A percentile compares a stretch with the other conserved stretches of the same genome.
These are phyloP conservation scores for Aspergillus udagawae DNA, from an alignment of 2,329 filamentous ascomycete species.

Conservation along the genomic window DNA sequence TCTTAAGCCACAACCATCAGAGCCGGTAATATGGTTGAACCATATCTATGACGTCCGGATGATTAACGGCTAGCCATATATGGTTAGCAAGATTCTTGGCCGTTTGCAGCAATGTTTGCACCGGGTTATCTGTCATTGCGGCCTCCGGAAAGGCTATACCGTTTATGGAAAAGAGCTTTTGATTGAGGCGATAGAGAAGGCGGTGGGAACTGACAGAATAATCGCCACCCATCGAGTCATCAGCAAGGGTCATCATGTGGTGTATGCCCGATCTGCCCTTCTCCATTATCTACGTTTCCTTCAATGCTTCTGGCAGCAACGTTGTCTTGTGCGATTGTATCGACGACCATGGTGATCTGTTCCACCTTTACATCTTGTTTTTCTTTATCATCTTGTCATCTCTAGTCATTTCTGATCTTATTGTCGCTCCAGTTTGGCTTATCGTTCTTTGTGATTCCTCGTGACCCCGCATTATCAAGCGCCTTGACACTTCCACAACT, in stretches of 20 bases:
- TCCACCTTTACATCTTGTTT: conserved; percentile 2
- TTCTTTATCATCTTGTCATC: not conserved
- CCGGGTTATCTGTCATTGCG: conserved; percentile 8
- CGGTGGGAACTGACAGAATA: conserved; percentile 6
- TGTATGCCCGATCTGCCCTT: conserved; percentile 1
- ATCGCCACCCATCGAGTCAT: conserved; percentile 17
- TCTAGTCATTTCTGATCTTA: conserved; percentile 4
- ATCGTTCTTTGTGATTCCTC: not conserved
- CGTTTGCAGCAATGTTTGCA: not conserved
- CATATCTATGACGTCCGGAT: not conserved
- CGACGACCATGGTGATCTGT: conserved; percentile 20
- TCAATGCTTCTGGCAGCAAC: conserved; percentile 10
- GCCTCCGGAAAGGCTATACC: not conserved
- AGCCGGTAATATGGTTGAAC: not conserved
- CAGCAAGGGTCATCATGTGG: conserved; percentile 1
- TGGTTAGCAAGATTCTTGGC: not conserved
- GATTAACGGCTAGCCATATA: not conserved
- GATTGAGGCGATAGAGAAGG: not conserved
- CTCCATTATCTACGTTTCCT: conserved; percentile 3
- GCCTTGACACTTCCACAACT: not conserved
- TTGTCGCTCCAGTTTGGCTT: not conserved
- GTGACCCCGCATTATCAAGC: conserved; percentile 4
- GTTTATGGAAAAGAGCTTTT: not conserved
- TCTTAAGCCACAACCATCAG: not conserved
- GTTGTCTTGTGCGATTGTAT: conserved; percentile 8